Base-by-base conservation (phyloP, 2,329 filamentous ascomycete species). In the Emergomyces pasteurianus region DNA sequence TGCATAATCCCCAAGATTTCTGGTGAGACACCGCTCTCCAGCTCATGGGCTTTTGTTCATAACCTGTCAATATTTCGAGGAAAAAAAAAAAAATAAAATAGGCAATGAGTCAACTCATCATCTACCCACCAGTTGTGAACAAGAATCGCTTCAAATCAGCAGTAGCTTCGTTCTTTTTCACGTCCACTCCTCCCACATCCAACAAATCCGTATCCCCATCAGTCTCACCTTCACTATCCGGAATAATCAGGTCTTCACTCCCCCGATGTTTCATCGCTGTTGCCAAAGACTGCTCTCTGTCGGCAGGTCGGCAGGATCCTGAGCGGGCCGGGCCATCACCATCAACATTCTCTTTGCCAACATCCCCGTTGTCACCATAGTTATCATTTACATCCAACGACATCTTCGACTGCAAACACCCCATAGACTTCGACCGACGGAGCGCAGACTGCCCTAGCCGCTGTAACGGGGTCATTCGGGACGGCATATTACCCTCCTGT, bases 221-320 rank as follows among this genome's bases (percentile, higher is more conserved):
- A 21, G 69, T 69, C 10, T 69, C 69, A 16, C 73, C 70, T n/a
- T 82, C 80, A 57, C 78, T 81, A 61, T 79, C 74, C 23, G 78
- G 79, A 46, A 81, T 68, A 23, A 83, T 77, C 43, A 77, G 66
- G 64, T 83, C 80, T 65, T 83, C 80, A 62, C 80, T 82, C 2
- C 80, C 54, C 21, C 66, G 2, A 68, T 61, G 36, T 31, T 28
- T 40, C 36, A 34, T 34, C 36, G 8, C 18, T 10, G 18, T 10
- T n/a, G 18, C 16, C 3, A 34, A 28, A 59, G 14, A 34, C n/a
- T n/a, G 49, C 23, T 14, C 38, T 21, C 38, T 42, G 8, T 12
- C 3, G 31, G 18, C 21, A 36, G 34, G 16, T 42, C n/a, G 21
- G 21, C 16, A 4, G 43, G 43, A 47, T 47, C 43, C 43, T 3